Percentiles rank a stretch among this genome's conserved stretches.
Conservation (phyloP, 108 stramenopile genomes). For the Nitzschia palea region DNA sequence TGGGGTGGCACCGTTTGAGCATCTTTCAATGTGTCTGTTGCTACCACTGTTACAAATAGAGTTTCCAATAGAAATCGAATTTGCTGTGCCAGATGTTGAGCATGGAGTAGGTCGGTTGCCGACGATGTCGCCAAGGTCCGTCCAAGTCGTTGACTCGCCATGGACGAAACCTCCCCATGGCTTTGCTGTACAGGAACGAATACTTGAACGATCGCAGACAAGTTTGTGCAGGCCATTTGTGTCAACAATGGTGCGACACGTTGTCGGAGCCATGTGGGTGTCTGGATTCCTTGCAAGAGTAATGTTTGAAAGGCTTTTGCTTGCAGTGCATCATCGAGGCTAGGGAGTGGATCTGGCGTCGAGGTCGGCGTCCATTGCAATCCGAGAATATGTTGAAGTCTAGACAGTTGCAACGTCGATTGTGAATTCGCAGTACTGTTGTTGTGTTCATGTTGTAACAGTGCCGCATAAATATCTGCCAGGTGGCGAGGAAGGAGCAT, state of each 20-base stretch:
- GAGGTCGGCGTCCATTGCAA: not conserved
- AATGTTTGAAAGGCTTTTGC: slow-evolving; percentile 51
- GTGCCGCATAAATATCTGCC: slow-evolving; percentile 65
- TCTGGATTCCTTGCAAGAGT: slow-evolving; percentile 37
- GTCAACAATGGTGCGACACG: slow-evolving; percentile 57
- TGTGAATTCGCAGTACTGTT: not conserved
- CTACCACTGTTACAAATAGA: not conserved
- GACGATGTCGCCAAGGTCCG: slow-evolving; percentile 35
- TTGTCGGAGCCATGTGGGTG: slow-evolving; percentile 64
- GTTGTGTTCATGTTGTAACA: slow-evolving; percentile 55
- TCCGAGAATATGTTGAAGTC: not conserved
- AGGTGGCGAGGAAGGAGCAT: slow-evolving; percentile 86
- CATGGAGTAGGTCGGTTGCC: not conserved
- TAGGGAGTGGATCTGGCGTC: not conserved
- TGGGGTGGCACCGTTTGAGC: slow-evolving; percentile 7
- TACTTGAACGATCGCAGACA: slow-evolving; percentile 69
- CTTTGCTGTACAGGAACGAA: slow-evolving; percentile 54
- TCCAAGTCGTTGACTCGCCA: slow-evolving; percentile 62
- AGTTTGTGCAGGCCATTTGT: slow-evolving; percentile 51
- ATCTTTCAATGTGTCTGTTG: slow-evolving; percentile 1
- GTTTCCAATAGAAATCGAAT: slow-evolving; percentile 28
- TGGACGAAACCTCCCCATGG: slow-evolving; percentile 36
- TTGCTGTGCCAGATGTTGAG: slow-evolving; percentile 26
- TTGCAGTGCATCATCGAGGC: slow-evolving; percentile 7
- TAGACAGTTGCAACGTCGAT: not conserved